phyloP scores from a whole-genome alignment of 2,329 filamentous ascomycete species.

The Mycosphaerella arachidis region DNA sequence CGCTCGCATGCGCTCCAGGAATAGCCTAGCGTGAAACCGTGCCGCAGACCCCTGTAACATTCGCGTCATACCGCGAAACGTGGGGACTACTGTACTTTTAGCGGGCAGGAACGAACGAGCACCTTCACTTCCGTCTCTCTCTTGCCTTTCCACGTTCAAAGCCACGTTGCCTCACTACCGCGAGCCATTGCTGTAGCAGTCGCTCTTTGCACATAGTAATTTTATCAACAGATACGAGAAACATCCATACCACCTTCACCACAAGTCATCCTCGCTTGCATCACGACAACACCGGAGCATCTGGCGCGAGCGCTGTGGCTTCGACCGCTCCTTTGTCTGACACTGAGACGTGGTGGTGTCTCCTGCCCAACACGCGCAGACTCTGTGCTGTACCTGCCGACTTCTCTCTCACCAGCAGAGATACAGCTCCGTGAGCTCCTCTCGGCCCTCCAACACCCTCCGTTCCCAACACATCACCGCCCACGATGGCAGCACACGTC shows the following conservation, averaged over 20 bases:
- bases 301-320: background rate
- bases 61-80: background rate
- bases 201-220: background rate
- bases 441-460: background rate
- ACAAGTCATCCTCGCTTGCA: background rate
- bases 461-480: background rate
- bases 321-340: background rate
- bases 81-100: background rate
- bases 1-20: background rate
- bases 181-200: background rate
- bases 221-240: background rate
- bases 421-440: background rate
- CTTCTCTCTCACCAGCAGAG: background rate
- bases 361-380: background rate
- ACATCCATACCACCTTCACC: background rate
- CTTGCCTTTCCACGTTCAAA: background rate
- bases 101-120: background rate
- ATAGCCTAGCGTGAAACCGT: background rate
- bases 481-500: conserved; percentile 5
- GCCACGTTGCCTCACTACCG: background rate
- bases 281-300: background rate
- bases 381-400: background rate
- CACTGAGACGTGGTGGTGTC: background rate
- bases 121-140: background rate
- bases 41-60: background rate